These are phyloP conservation scores for Sinapis alba DNA, from an alignment of 441 rosid genomes.

Conservation along the genomic window DNA sequence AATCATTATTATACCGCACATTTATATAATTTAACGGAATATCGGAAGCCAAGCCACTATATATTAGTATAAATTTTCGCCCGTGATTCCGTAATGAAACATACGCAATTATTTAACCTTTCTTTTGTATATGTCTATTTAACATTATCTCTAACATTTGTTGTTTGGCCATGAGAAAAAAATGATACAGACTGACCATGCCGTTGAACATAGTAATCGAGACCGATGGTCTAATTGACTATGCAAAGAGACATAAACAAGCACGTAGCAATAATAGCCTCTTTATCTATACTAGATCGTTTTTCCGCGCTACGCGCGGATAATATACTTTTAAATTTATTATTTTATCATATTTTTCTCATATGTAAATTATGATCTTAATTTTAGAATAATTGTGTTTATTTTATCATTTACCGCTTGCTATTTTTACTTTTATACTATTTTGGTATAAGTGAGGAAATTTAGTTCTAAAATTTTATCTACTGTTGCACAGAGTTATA, in stretches of 20 bases:
- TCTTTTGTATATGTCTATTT: no score
- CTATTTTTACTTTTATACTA: no score
- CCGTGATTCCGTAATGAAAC: constrained; percentile 1
- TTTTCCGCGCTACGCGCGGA: no score
- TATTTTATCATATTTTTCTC: no score
- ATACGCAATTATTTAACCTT: constrained; percentile 19
- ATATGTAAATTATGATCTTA: no score
- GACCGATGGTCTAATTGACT: constrained; percentile 28
- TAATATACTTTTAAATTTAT: no score
- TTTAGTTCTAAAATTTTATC: no score
- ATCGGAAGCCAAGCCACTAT: background rate
- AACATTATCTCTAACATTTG: constrained; percentile 26
- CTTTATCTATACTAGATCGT: background rate
- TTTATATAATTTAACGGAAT: background rate
- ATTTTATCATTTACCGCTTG: no score
- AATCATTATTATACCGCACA: constrained; percentile 25
- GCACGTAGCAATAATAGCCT: constrained; percentile 37
- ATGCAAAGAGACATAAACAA: constrained; percentile 32
- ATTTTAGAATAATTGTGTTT: no score
- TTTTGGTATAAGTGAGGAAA: no score
- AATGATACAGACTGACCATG: constrained; percentile 35
- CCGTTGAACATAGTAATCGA: constrained; percentile 37
- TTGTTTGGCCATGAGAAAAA: constrained; percentile 5
- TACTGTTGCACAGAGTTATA: background rate
- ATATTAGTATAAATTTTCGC: background rate